Conservation (phyloP, 2,329 filamentous ascomycete species). For the Clonostachys rhizophaga region DNA sequence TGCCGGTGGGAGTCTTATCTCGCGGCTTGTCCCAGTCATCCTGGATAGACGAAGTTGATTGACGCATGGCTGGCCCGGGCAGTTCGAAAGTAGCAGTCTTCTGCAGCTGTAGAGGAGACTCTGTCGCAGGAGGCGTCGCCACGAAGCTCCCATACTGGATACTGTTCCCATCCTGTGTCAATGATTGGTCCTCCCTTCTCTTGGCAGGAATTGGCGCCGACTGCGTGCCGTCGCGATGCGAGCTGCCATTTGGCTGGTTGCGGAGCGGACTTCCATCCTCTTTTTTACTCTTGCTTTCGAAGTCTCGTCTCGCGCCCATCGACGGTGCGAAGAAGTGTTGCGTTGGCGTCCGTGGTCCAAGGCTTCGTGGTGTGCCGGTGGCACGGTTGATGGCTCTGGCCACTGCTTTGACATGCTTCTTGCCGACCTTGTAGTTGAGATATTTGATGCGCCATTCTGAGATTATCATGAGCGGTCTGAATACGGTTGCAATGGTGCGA, state of each 20-base stretch:
- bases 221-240: background rate
- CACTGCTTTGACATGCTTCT: slow-evolving; percentile 89
- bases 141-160: slow-evolving; percentile 51
- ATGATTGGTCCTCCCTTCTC: slow-evolving; percentile 29
- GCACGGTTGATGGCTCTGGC: slow-evolving; percentile 64
- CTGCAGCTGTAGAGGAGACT: slow-evolving; percentile 2
- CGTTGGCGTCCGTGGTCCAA: slow-evolving; percentile 5
- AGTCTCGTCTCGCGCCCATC: too few relatives aligned
- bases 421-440: slow-evolving; percentile 90
- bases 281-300: too few relatives aligned
- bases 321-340: slow-evolving; percentile 17
- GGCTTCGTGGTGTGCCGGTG: slow-evolving; percentile 39
- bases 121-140: slow-evolving; percentile 28
- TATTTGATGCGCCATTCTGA: slow-evolving; percentile 90
- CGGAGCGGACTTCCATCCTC: too few relatives aligned
- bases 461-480: too few relatives aligned
- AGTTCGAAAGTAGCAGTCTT: slow-evolving; percentile 35
- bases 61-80: slow-evolving; percentile 46
- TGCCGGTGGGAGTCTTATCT: too few relatives aligned
- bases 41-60: slow-evolving; percentile 11
- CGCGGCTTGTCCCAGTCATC: too few relatives aligned
- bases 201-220: slow-evolving; percentile 9
- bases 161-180: slow-evolving; percentile 30
- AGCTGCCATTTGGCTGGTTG: too few relatives aligned
- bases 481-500: background rate